Conservation (phyloP, 2,329 filamentous ascomycete genomes). For the Cladosporium sp. region DNA sequence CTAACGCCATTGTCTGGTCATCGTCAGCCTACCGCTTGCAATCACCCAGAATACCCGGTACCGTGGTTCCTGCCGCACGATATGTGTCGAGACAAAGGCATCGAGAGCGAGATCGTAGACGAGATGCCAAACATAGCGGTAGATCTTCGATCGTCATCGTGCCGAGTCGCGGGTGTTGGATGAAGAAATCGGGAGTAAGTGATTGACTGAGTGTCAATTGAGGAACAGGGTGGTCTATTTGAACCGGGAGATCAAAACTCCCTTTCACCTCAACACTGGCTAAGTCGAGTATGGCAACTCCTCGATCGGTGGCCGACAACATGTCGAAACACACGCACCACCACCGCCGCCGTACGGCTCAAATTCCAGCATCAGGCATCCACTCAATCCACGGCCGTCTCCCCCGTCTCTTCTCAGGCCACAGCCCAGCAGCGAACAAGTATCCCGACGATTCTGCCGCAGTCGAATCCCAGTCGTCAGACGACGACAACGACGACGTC, state of each 20-base stretch:
- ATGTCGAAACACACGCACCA: neutral
- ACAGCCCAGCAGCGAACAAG: neutral
- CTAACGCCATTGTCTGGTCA: neutral
- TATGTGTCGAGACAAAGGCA: neutral
- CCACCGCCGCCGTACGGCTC: neutral
- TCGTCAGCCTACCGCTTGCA: slow-evolving; percentile 4
- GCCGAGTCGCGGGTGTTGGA: neutral
- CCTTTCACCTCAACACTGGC: too few species aligned
- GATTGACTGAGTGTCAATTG: neutral
- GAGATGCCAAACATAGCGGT: neutral
- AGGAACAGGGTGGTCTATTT: neutral
- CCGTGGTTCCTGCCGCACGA: neutral
- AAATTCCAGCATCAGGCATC: neutral
- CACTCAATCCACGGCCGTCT: slow-evolving; percentile 7
- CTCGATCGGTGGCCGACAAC: neutral
- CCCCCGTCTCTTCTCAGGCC: slow-evolving; percentile 14
- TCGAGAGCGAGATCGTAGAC: neutral
- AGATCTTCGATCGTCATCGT: neutral
- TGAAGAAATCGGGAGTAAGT: neutral
- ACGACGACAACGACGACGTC: neutral
- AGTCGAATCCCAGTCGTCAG: neutral
- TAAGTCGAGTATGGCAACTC: too few species aligned
- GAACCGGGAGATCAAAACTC: neutral
- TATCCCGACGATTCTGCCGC: neutral
- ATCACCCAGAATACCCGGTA: neutral